Conservation (phyloP, 495 filamentous ascomycete genomes). For the Ramalina intermedia region DNA sequence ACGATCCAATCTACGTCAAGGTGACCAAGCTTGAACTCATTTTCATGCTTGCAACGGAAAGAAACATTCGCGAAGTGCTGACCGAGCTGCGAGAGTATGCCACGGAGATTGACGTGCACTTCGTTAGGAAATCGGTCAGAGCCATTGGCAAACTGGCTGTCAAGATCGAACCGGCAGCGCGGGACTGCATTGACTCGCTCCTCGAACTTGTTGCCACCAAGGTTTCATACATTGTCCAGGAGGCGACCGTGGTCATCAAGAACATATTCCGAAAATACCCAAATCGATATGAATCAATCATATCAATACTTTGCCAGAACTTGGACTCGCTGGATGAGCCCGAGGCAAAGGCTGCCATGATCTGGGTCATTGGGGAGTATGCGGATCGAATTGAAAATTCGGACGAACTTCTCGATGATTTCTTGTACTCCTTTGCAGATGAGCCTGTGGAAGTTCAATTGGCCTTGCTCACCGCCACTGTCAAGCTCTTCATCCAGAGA, state of each 20-base stretch:
- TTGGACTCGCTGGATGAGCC: conserved; percentile 95
- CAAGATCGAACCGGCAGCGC: conserved; percentile 91
- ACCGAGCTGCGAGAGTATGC: conserved; percentile 94
- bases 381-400: conserved; percentile 93
- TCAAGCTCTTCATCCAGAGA: conserved; percentile 95
- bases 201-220: conserved; percentile 95
- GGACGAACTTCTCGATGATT: conserved; percentile 86
- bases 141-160: conserved; percentile 97
- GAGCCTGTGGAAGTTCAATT: conserved; percentile 93
- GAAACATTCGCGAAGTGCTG: conserved; percentile 89
- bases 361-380: conserved; percentile 99
- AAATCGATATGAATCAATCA: conserved; percentile 96
- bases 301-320: conserved; percentile 86
- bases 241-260: conserved; percentile 97
- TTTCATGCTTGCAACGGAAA: conserved; percentile 95
- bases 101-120: conserved; percentile 97
- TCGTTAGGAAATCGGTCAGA: conserved; percentile 92
- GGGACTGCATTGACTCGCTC: conserved; percentile 79
- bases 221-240: conserved; percentile 98
- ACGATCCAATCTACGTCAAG: conserved; percentile 98
- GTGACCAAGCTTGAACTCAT: conserved; percentile 98
- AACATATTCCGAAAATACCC: conserved; percentile 99
- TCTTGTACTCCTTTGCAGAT: conserved; percentile 82
- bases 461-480: conserved; percentile 85
- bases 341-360: conserved; percentile 98